phyloP scores from a whole-genome alignment of 345 rosid genomes.

The Citrus inodora region DNA sequence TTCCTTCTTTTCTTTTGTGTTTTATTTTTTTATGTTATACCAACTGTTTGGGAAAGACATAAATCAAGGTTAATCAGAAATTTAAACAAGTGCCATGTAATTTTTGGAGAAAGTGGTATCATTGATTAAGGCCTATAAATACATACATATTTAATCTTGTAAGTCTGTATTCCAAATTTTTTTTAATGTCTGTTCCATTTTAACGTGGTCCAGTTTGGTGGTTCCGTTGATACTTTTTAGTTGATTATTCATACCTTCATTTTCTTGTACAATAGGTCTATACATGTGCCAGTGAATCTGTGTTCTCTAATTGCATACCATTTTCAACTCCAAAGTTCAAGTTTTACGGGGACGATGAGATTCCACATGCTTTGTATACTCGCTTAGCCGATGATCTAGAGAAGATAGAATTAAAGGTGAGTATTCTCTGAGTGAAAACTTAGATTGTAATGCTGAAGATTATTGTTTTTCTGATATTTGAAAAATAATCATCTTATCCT shows the following conservation, averaged over 20 bases:
- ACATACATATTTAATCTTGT: too few relatives aligned
- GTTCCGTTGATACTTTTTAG: conserved; percentile 2
- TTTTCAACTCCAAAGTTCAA: conserved; percentile 59
- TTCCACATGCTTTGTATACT: conserved; percentile 23
- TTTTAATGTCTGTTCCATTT: neutral
- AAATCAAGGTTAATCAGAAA: too few relatives aligned
- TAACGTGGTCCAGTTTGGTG: neutral
- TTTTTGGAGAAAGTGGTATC: too few relatives aligned
- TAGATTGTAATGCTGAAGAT: neutral
- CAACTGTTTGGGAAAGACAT: too few relatives aligned
- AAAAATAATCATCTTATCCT: neutral
- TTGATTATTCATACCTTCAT: neutral
- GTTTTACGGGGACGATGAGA: conserved; percentile 32
- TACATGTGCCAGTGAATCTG: conserved; percentile 61
- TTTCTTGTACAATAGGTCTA: conserved; percentile 50
- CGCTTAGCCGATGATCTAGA: conserved; percentile 27
- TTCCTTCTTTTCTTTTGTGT: conserved; percentile 26
- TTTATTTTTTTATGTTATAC: neutral
- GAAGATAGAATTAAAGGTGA: conserved; percentile 45
- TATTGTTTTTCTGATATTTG: neutral
- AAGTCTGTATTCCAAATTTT: too few relatives aligned
- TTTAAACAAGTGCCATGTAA: too few relatives aligned
- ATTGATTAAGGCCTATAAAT: too few relatives aligned
- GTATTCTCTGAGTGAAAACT: neutral
- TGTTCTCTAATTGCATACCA: conserved; percentile 53